Evolutionary conservation across 768 basidiomycete genomes (phyloP).

Genomic region (Termitomyces sp.): DNA sequence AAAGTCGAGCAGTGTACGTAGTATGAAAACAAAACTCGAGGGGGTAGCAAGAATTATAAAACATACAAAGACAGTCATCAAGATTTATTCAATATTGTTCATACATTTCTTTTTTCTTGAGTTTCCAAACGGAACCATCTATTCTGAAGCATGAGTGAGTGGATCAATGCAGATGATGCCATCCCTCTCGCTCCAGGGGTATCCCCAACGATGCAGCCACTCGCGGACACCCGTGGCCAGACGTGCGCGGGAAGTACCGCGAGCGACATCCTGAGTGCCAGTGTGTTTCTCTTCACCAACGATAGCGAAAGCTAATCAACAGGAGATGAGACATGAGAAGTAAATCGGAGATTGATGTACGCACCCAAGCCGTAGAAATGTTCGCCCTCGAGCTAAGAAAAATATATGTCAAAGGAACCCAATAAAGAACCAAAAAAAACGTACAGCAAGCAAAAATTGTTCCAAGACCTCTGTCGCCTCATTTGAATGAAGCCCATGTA

Average conservation of each 20-base stretch:
- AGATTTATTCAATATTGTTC: neutral
- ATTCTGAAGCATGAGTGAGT: slow-evolving; percentile 64
- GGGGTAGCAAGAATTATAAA: neutral
- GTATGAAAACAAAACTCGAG: neutral
- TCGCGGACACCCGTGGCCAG: slow-evolving; percentile 86
- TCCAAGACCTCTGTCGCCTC: slow-evolving; percentile 92
- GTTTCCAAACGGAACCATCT: slow-evolving; percentile 5
- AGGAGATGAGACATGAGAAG: neutral
- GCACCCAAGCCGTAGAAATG: slow-evolving; percentile 83
- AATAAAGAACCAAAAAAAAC: slow-evolving; percentile 29
- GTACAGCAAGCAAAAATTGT: slow-evolving; percentile 81
- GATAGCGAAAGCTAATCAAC: slow-evolving; percentile 70
- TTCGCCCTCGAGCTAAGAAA: slow-evolving; percentile 74
- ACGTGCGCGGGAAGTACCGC: slow-evolving; percentile 80
- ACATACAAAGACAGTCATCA: slow-evolving; percentile 1
- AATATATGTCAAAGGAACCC: slow-evolving; percentile 1
- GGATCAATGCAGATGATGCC: slow-evolving; percentile 89
- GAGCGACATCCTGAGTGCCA: slow-evolving; percentile 78
- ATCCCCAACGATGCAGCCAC: slow-evolving; percentile 92
- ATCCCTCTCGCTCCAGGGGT: slow-evolving; percentile 92
- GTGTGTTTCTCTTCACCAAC: slow-evolving; percentile 98
- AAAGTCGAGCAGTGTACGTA: neutral
- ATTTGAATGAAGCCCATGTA: slow-evolving; percentile 91
- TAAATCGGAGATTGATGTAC: slow-evolving; percentile 13
- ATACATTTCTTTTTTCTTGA: slow-evolving; percentile 1